Evolutionary conservation across 1,284 basidiomycete species (phyloP), one percentile per base, ranked within the genome.

Genomic region (Butyriboletus appendiculatus): DNA sequence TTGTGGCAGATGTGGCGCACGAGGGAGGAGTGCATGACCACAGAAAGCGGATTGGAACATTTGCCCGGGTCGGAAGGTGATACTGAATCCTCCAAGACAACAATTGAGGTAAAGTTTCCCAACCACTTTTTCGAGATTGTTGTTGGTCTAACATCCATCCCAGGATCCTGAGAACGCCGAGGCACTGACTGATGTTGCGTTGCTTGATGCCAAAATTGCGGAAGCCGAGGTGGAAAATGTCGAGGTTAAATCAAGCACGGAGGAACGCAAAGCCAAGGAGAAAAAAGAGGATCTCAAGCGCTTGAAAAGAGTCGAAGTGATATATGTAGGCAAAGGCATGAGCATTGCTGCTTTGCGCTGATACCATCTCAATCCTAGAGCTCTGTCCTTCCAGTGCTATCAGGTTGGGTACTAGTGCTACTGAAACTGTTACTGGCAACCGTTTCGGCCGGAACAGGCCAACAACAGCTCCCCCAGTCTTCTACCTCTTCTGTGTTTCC

Each of bases 1-100:
- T 75, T 98, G 34, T 88, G 88, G 77, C 97, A 99, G 75, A 94
- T 95, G 81, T 98, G 94, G 92, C 81, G 90, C 69, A 90, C 94
- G 4, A 80, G 97, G 52, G 96, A 98, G 70, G 96, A 98, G 65
- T 97, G 91, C 66, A 91, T 97, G 79, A 88, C 89, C 4, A 86
- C 90, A 50, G 97, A 99, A 75, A 93, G 94, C 63, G 97, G 96
- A 12, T 73, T 98, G 57, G 90, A 93, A 61, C 77, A 84, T 72
- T 78, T 94, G 80, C 82, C 88, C 34, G 82, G 88, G 48, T 71
- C 80, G 30, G 85, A 84, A 57, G 80, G 79, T 28, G 80, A 79
- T 28, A 71, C 73, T 45, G 76, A 79, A 59, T 74, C 77, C 4
- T 80, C 76, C 22, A 84, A 72, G 64, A 56, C 60, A 64, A 57